Percentiles rank a stretch among this genome's conserved stretches.
Conservation (phyloP, 2,329 filamentous ascomycete genomes). For the Diaporthe helianthi region DNA sequence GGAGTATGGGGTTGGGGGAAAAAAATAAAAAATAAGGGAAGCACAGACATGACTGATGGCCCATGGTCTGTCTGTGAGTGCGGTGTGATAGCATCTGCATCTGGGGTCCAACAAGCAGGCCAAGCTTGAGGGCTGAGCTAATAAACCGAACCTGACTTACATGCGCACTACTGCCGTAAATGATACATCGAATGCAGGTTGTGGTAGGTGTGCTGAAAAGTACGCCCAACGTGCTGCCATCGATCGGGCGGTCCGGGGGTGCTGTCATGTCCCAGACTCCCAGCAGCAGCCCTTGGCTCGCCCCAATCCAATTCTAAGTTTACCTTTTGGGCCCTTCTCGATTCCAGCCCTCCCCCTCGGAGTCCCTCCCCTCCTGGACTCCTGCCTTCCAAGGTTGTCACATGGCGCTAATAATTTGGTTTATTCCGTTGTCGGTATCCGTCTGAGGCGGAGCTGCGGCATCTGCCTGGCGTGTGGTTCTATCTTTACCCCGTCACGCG, state of each 20-base stretch:
- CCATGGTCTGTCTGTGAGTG: no score
- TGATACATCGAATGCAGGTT: constrained; percentile 5
- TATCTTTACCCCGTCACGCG: constrained; percentile 18
- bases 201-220: constrained; percentile 17
- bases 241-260: constrained; percentile 6
- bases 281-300: background rate
- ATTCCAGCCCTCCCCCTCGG: constrained; percentile 10
- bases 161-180: constrained; percentile 4
- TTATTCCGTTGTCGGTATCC: constrained; percentile 22
- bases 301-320: no score
- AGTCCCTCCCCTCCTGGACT: no score
- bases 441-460: constrained; percentile 16
- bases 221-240: constrained; percentile 4
- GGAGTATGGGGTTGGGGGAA: background rate
- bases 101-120: constrained; percentile 10
- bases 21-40: background rate
- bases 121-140: background rate
- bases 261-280: constrained; percentile 7
- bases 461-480: constrained; percentile 12
- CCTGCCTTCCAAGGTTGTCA: no score
- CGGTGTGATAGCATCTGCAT: constrained; percentile 20
- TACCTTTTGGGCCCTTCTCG: background rate
- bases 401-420: constrained; percentile 23
- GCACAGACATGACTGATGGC: no score
- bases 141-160: background rate